Conservation (phyloP, 306 rosid genomes). For the Abrus pulchellus region DNA sequence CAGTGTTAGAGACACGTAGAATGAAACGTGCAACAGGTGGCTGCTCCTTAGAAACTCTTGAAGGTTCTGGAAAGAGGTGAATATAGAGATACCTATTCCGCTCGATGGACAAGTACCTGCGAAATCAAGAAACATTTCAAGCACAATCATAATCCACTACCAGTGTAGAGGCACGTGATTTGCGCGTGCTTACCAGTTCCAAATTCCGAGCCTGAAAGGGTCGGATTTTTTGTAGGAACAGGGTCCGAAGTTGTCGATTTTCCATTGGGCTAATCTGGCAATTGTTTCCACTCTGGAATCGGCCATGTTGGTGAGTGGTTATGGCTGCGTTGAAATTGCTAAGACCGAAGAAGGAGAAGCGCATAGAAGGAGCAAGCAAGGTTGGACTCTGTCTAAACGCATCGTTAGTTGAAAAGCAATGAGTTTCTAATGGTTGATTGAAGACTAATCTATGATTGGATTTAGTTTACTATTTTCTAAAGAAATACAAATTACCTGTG, state of each 20-base stretch:
- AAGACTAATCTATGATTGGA: background rate
- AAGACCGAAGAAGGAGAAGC: background rate
- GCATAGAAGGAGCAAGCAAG: background rate
- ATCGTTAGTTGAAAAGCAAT: background rate
- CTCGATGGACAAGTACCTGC: conserved; percentile 75
- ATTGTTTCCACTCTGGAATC: conserved; percentile 84
- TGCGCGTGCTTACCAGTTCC: conserved; percentile 73
- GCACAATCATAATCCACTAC: background rate
- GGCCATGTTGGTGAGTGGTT: conserved; percentile 50
- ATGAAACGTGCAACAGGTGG: conserved; percentile 87
- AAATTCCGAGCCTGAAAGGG: conserved; percentile 84
- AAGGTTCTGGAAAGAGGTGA: conserved; percentile 82
- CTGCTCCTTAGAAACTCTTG: conserved; percentile 74
- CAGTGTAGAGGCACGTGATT: background rate
- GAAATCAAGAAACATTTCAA: background rate
- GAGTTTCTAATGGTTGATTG: background rate
- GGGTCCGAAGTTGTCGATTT: conserved; percentile 83
- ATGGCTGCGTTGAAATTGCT: background rate
- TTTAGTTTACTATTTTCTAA: background rate
- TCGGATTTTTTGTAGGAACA: conserved; percentile 80
- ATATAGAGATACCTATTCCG: conserved; percentile 76
- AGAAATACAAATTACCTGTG: no score
- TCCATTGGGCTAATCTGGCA: conserved; percentile 89
- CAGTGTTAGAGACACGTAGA: conserved; percentile 66
- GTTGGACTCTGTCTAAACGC: background rate